Base-by-base conservation (phyloP, 352 stramenopile species). In the Pythium sp. region DNA sequence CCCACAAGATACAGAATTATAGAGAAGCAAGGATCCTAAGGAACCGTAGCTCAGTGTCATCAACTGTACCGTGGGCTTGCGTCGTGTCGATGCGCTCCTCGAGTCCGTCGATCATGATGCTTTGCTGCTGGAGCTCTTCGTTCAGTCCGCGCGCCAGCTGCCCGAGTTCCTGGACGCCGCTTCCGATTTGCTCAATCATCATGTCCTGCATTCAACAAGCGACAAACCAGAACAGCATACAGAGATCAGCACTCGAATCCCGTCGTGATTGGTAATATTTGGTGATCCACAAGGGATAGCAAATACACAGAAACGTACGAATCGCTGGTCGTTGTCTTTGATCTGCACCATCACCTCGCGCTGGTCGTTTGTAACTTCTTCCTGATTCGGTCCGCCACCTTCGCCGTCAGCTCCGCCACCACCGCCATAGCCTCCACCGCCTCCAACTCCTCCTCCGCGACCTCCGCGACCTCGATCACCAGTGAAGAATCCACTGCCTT, bases 21-120 rank as follows among this genome's bases (percentile, higher is more conserved):
- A 22, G 43, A 11, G 18, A 51, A 49, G 3, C 43, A 51, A 51
- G 43, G 43, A 22, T 11, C 38, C 15, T 51, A 18, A 51, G 5
- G 1, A 22, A 51, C 15, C 41, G 6, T 15, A n/a, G 15, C 6
- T 5, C 41, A n/a, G 15, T 2, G 41, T 5, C 12, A 8, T 47
- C 15, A 47, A 47, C 38, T 67, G 5, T 74, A 95, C 87, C 87
- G 47, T 93, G 87, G 38, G 79, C 81, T 61, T 83, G 81, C 30
- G 87, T 94, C 9, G 74, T 94, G 63, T 95, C 86, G 70, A 94
- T 95, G 0, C 86, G 76, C 47, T 92, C 81, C 58, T 90, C 78
- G 30, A 95, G 76, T 2, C 86, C 87, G 62, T 94, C 86, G 62
- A 94, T 92, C 87, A 95, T 95, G 64, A 95, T 91, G 61, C 82